These are phyloP conservation scores for Metarhizium anisopliae DNA, from an alignment of 2,329 filamentous ascomycete species.

Conservation along the genomic window DNA sequence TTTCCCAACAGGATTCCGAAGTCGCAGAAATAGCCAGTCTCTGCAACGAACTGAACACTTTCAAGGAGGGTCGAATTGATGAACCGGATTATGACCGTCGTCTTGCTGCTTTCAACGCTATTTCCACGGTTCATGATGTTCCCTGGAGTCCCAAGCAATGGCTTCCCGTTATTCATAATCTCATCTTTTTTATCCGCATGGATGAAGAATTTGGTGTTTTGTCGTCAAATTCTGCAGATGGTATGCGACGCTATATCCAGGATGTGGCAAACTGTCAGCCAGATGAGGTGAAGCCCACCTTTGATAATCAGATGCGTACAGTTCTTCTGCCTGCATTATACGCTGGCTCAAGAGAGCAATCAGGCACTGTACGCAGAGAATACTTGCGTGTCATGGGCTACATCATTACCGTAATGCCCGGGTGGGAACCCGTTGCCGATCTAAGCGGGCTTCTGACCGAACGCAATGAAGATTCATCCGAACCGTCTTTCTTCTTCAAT, in stretches of 20 bases:
- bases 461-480: constrained; percentile 53
- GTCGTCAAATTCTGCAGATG: constrained; percentile 69
- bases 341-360: constrained; percentile 64
- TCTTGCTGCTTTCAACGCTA: constrained; percentile 62
- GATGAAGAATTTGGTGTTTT: constrained; percentile 85
- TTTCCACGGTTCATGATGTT: constrained; percentile 54
- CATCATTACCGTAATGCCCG: constrained; percentile 61
- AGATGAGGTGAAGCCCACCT: constrained; percentile 30
- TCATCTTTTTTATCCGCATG: constrained; percentile 77
- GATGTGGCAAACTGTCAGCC: constrained; percentile 36
- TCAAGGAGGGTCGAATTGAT: constrained; percentile 61
- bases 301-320: constrained; percentile 49
- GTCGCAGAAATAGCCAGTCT: constrained; percentile 57
- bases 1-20: constrained; percentile 55
- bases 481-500: constrained; percentile 80
- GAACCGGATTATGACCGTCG: constrained; percentile 84
- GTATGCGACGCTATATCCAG: constrained; percentile 69
- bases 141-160: constrained; percentile 65
- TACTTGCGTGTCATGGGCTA: constrained; percentile 72
- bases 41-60: constrained; percentile 75
- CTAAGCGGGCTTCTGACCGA: constrained; percentile 58
- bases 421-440: constrained; percentile 64
- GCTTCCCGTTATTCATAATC: constrained; percentile 80
- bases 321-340: constrained; percentile 70
- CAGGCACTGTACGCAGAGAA: constrained; percentile 78